These are phyloP conservation scores for Tolypocladium cylindrosporum DNA, from an alignment of 2,329 filamentous ascomycete species.

Conservation along the genomic window DNA sequence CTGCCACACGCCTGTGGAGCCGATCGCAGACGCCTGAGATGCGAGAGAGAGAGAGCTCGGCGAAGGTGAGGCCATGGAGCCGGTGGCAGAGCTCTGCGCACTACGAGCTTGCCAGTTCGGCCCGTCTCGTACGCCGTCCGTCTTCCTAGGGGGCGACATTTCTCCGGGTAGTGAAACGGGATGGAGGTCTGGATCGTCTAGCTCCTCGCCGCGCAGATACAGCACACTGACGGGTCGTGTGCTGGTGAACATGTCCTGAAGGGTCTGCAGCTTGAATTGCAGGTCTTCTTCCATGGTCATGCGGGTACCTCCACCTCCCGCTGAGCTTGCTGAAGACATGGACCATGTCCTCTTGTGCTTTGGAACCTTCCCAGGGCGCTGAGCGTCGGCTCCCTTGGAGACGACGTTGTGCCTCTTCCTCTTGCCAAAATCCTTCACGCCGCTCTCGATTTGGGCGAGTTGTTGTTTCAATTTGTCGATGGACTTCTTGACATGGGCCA, in stretches of 20 bases:
- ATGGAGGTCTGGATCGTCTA: constrained; percentile 70
- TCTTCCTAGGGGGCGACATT: constrained; percentile 47
- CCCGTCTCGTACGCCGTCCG: constrained; percentile 33
- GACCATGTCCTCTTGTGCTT: constrained; percentile 96
- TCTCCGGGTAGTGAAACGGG: constrained; percentile 67
- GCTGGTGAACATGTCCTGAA: constrained; percentile 85
- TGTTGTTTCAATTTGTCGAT: constrained; percentile 96
- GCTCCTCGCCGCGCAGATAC: constrained; percentile 65
- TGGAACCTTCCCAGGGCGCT: constrained; percentile 68
- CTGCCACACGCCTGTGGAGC: constrained; percentile 40
- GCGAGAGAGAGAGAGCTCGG: constrained; percentile 55
- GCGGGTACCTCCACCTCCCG: constrained; percentile 31
- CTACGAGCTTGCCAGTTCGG: constrained; percentile 42
- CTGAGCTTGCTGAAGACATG: constrained; percentile 69
- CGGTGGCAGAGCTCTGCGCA: constrained; percentile 46
- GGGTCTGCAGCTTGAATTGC: constrained; percentile 64
- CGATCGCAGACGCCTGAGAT: constrained; percentile 40
- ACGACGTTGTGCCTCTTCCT: constrained; percentile 46
- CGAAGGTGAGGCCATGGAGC: constrained; percentile 55
- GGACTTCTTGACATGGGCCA: constrained; percentile 89
- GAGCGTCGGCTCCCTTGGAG: constrained; percentile 34
- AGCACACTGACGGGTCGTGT: constrained; percentile 69
- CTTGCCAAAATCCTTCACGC: constrained; percentile 57
- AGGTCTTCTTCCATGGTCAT: constrained; percentile 62
- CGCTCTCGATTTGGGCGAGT: constrained; percentile 66